These are phyloP conservation scores for Pseudozyma flocculosa DNA, from an alignment of 1,284 basidiomycete species.

Conservation along the genomic window DNA sequence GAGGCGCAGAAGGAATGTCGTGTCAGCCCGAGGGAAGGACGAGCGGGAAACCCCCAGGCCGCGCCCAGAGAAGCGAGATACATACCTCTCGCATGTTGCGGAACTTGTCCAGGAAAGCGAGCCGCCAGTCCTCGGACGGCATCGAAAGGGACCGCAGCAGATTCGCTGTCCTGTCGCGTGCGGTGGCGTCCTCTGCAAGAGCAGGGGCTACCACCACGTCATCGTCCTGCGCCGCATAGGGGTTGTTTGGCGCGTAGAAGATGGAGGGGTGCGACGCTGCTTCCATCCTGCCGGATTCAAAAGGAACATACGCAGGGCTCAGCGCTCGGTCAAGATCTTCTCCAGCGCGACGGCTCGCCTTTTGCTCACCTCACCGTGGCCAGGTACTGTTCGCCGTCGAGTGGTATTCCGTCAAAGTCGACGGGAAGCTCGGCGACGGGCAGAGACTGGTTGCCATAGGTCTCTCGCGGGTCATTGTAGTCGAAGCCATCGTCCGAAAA, in stretches of 20 bases:
- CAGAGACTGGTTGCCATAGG: conserved; percentile 37
- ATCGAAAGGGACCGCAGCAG: conserved; percentile 6
- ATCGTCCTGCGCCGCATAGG: too few species aligned
- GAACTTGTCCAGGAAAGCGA: conserved; percentile 19
- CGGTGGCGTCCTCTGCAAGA: too few species aligned
- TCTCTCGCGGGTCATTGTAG: conserved; percentile 10
- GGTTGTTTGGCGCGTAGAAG: conserved; percentile 30
- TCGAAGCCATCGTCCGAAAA: background rate
- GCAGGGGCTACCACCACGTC: too few species aligned
- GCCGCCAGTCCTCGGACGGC: conserved; percentile 27
- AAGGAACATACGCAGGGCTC: background rate
- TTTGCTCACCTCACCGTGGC: conserved; percentile 44
- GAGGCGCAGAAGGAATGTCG: background rate
- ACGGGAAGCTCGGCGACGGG: conserved; percentile 42
- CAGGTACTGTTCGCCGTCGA: conserved; percentile 48
- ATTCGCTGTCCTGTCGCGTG: background rate
- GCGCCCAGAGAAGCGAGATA: too few species aligned
- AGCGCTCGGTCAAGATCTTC: background rate
- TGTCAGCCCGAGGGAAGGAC: background rate
- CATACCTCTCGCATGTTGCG: conserved; percentile 10
- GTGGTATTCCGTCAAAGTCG: conserved; percentile 44
- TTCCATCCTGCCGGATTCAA: conserved; percentile 10
- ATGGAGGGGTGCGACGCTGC: conserved; percentile 22
- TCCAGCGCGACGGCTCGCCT: background rate
- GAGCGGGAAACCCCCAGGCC: too few species aligned